Evolutionary conservation across 1,139 yeast species (phyloP), one percentile per base, ranked within the genome.

Genomic region (Lodderomyces theae): DNA sequence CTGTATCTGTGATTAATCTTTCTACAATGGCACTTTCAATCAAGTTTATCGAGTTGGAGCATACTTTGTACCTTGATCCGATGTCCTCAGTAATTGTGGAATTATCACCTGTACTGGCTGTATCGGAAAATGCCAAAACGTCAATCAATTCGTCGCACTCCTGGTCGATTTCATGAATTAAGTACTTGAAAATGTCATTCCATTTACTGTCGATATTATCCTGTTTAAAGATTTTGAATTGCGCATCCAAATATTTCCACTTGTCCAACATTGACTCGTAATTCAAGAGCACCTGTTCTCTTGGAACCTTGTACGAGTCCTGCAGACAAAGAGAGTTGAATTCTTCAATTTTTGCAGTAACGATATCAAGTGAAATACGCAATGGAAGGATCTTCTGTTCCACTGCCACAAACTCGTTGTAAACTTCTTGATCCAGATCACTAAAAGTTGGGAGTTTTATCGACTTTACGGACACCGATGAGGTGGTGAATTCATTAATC

Each of bases 171-270:
- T 77, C 77, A 4, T 58, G 57, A 35, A 71, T 61, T 39, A 80
- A 53, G 44, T 64, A 71, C 11, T 56, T 59, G 47, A 79, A 79
- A 1, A 80, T 61, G 21, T 69, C 67, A 44, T 69, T 62, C 89
- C 88, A 82, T 49, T 78, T 71, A 25, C 65, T 63, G 43, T 77
- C 81, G 1, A 82, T 68, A 13, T 74, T 51, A 35, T 74, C 79
- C 7, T 49, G 50, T 51, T 74, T 75, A 42, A 81, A 59, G 4
- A 52, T 55, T 8, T 54, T 52, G 10, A 77, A 51, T 37, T 73
- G 76, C 8, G 51, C 49, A 7, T 63, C 60, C 34, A 82, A 62
- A 35, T 59, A 57, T 4, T 63, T 56, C 62, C 77, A 73, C 40
- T 69, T 65, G 8, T 59, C 57, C 9, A 66, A 54, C 16, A 82